Evolutionary conservation across 1,139 yeast species (phyloP), one percentile per base, ranked within the genome.

Genomic region (Yamadazyma songkhlaensis): DNA sequence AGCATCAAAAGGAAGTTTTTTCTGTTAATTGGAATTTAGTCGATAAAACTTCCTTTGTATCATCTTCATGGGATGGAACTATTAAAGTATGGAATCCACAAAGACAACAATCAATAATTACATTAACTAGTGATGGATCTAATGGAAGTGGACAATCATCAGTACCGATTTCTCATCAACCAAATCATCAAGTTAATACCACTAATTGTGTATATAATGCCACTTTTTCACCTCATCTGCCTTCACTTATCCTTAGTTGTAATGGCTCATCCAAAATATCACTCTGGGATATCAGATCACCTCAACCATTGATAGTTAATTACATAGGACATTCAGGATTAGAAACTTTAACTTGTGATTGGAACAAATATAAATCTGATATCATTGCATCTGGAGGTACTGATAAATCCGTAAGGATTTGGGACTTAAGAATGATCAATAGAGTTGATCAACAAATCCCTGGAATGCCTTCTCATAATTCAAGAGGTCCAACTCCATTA

Each of bases 41-140:
- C 3, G 90, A 85, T 47, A 90, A 89, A 58, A 53, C 74, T 1
- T 68, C 69, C 22, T 86, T 90, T 58, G 79, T 84, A 29, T 75
- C 92, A 14, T 74, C 90, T 21, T 84, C 95, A 15, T 92, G 97
- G 97, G 97, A 92, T 59, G 96, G 97, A 0, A 69, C 84, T 1
- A 76, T 90, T 35, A 88, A 87, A 59, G 55, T 92, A 7, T 77
- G 82, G 82, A 62, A 81, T 0, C 92, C 95, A 0, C 62, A 63
- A 24, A 67, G 92, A 37, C 66, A 67, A 10, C 62, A 69, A 27
- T 81, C 94, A 12, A 42, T 88, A 38, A 36, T 76, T 41, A 87
- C 95, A 0, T 62, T 88, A 38, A 50, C 53, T 29, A 9, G 24
- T 9, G 39, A 39, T 9, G 31, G 29, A 12, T 9, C 17, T 7